A percentile compares a stretch with the other conserved stretches of the same genome.
These are phyloP conservation scores for Cadophora sp. DNA, from an alignment of 2,329 filamentous ascomycete species.

Conservation along the genomic window DNA sequence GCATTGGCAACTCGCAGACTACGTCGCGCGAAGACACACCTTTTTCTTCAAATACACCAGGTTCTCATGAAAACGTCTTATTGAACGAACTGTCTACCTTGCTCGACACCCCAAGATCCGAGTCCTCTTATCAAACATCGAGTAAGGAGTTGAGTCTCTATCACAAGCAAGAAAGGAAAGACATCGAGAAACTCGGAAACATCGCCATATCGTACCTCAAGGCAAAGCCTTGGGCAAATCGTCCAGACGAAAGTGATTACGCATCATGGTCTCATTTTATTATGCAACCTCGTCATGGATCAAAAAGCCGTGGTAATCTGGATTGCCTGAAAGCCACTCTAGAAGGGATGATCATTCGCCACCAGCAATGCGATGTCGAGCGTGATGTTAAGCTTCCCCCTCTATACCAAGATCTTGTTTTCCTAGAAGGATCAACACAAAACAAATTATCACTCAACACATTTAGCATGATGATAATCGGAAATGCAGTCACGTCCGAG, in stretches of 20 bases:
- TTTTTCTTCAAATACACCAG: neutral
- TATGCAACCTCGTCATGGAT: conserved; percentile 60
- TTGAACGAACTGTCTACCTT: neutral
- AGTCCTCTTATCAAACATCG: conserved; percentile 50
- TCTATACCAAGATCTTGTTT: conserved; percentile 73
- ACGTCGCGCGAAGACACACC: neutral
- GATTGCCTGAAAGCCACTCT: conserved; percentile 72
- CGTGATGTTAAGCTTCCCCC: conserved; percentile 70
- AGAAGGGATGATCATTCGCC: conserved; percentile 83
- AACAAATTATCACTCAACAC: conserved; percentile 85
- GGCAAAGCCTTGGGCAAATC: conserved; percentile 79
- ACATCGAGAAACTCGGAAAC: conserved; percentile 70
- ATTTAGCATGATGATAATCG: conserved; percentile 82
- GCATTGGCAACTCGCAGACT: conserved; percentile 26
- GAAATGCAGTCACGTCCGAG: conserved; percentile 89
- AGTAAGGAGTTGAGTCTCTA: conserved; percentile 28
- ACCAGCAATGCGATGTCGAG: conserved; percentile 74
- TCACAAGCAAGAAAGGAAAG: conserved; percentile 61
- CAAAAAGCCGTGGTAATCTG: conserved; percentile 61
- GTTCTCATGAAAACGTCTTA: neutral
- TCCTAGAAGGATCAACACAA: conserved; percentile 82
- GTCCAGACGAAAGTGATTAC: conserved; percentile 57
- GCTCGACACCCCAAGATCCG: conserved; percentile 31
- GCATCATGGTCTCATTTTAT: conserved; percentile 79
- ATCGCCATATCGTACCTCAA: conserved; percentile 76